Evolutionary conservation across 2,329 filamentous ascomycete species (phyloP), one percentile per base, ranked within the genome.

Genomic region (Exophiala calicioides): DNA sequence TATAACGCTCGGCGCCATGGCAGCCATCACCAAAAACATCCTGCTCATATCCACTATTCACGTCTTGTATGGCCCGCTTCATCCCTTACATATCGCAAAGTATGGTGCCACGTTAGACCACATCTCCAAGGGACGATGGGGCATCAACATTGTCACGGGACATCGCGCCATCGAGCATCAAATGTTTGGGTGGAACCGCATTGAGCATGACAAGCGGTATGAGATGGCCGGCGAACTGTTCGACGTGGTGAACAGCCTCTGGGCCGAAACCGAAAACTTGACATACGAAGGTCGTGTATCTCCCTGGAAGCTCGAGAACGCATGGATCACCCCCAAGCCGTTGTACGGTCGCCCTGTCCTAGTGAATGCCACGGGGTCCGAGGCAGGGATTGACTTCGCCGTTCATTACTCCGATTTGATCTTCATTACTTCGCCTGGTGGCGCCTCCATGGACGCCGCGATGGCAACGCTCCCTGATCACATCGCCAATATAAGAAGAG

Each of bases 1-100:
- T 35, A 45, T 58, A 6, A 52, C 52, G 4, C 49, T 60, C 3
- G 56, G 54, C 12, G 58, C 58, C 29, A 58, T 60, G 56, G 58
- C 56, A 1, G 56, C 58, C 15, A 63, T 59, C 8, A 68, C 58
- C n/a, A 58, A 46, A 27, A 52, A 52, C 8, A 60, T 60, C 9
- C 18, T 58, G 26, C 55, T 60, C n/a, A 55, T 60, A 15, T 58
- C 58, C 8, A 59, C 58, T 2, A 52, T 58, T 26, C 56, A 58
- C 38, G 55, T 60, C 15, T 42, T 59, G 8, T 60, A 57, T 38
- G 56, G 57, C 4, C 56, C 58, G 9, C 36, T 60, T 10, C 58
- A 58, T 34, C 58, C 58, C 4, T 39, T 58, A 15, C 56, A 59
- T 42, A 58, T 60, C 26, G 58, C 58, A 41, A 58, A 58, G 38